Conservation (phyloP, 2,329 filamentous ascomycete species). For the Beauveria pseudobassiana region DNA sequence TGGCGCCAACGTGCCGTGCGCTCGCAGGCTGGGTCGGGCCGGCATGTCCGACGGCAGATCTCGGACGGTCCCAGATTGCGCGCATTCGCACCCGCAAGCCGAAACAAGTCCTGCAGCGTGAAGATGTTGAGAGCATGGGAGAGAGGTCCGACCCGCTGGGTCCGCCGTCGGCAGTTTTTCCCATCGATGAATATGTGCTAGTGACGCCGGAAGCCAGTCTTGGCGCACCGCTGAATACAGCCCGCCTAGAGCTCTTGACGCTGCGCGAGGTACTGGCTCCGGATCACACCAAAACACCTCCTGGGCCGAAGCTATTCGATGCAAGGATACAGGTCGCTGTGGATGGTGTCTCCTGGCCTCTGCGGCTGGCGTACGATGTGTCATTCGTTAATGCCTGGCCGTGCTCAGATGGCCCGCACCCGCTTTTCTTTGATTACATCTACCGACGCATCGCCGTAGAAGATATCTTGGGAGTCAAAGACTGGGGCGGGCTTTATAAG, state of each 20-base stretch:
- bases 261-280: slow-evolving; percentile 36
- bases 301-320: slow-evolving; percentile 45
- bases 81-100: slow-evolving; percentile 55
- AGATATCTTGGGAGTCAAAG: slow-evolving; percentile 55
- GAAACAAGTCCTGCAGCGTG: slow-evolving; percentile 46
- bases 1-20: slow-evolving; percentile 63
- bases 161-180: slow-evolving; percentile 53
- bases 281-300: slow-evolving; percentile 12
- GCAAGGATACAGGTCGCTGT: slow-evolving; percentile 58
- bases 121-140: slow-evolving; percentile 58
- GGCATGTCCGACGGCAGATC: slow-evolving; percentile 58
- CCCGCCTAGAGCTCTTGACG: slow-evolving; percentile 61
- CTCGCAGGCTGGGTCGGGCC: slow-evolving; percentile 70
- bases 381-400: slow-evolving; percentile 60
- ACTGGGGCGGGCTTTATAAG: slow-evolving; percentile 51
- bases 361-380: slow-evolving; percentile 56
- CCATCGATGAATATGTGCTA: slow-evolving; percentile 60
- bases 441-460: slow-evolving; percentile 54
- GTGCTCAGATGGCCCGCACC: slow-evolving; percentile 56
- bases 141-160: slow-evolving; percentile 63
- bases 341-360: slow-evolving; percentile 54
- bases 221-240: slow-evolving; percentile 46
- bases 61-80: slow-evolving; percentile 62
- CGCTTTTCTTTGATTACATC: slow-evolving; percentile 65
- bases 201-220: slow-evolving; percentile 50